Evolutionary conservation across 1,284 basidiomycete genomes (phyloP), one percentile per base, ranked within the genome.

Genomic region (Xerocomus amazonicus): DNA sequence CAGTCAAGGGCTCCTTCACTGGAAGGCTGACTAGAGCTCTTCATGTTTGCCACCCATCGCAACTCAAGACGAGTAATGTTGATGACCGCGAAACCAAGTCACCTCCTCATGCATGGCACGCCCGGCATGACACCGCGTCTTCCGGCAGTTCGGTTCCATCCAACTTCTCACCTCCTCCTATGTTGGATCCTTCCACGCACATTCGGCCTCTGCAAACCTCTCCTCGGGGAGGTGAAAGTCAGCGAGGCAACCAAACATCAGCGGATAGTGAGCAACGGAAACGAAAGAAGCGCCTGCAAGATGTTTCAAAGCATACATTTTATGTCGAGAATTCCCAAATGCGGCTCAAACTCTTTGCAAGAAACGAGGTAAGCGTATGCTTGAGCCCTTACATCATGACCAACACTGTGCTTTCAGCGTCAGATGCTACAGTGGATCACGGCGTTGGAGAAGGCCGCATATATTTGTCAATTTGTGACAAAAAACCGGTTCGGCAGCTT

Each of bases 371-470:
- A 46, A 38, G 59, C 49, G 9, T 9, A 3, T 34, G 4, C 13
- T 13, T 8, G 19, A 23, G 23, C 9, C 19, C 38, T 53, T 28
- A 9, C 29, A 27, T 48, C 14, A 16, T 26, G 32, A 39, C 19
- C 45, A 28, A 58, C 28, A 6, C 8, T 45, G 14, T 44, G 45
- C 37, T 50, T 32, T 19, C 3, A 92, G 87, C 82, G 95, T 27
- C 92, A 97, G 76, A 97, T 98, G 93, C 77, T 93, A 55, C 96
- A 99, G 67, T 99, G 95, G 83, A 93, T 99, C 51, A 90, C 92
- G 6, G 90, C 90, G 1, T 77, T 99, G 57, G 91, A 98, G 65
- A 84, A 86, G 54, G 86, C 89, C 47, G 86, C 91, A 0, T 76
- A 79, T 27, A 78, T 82, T 37, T 92, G 86, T 34, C 83, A 88